Percentiles rank a stretch among this genome's conserved stretches.
phyloP scores from a whole-genome alignment of 208 protist species.

The Crithidia sp. region DNA sequence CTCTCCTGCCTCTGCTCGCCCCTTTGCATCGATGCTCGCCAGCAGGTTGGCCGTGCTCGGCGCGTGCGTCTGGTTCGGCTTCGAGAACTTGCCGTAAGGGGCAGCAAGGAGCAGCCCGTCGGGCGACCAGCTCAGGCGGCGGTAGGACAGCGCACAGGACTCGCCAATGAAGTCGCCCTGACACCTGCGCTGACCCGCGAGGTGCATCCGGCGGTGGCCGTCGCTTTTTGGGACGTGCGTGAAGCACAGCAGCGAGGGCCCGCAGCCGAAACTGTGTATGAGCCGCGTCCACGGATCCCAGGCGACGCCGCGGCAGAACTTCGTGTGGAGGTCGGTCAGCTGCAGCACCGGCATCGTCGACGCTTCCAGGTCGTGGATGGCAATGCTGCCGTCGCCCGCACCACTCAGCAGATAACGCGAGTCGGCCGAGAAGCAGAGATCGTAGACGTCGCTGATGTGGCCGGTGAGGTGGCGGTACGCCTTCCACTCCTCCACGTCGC shows the following conservation, averaged over 20 bases:
- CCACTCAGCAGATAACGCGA: conserved; percentile 81
- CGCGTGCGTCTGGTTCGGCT: conserved; percentile 3
- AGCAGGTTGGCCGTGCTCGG: conserved; percentile 29
- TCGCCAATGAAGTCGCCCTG: conserved; percentile 80
- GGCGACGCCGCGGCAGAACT: conserved; percentile 87
- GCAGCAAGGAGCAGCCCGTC: conserved; percentile 80
- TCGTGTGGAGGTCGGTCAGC: conserved; percentile 65
- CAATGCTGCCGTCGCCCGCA: conserved; percentile 75
- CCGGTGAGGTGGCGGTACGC: conserved; percentile 84
- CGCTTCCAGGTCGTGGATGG: conserved; percentile 79
- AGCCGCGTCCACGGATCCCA: conserved; percentile 87
- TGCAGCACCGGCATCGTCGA: conserved; percentile 74
- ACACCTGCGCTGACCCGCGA: conserved; percentile 63
- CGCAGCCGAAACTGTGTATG: conserved; percentile 70
- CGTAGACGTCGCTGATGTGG: conserved; percentile 87
- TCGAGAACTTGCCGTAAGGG: conserved; percentile 73
- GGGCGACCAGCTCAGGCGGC: conserved; percentile 81
- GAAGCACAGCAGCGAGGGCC: conserved; percentile 77
- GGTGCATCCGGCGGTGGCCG: conserved; percentile 41
- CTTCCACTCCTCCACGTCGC: conserved; percentile 75
- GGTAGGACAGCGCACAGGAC: conserved; percentile 74
- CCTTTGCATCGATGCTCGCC: conserved; percentile 40
- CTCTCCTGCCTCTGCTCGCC: conserved; percentile 20
- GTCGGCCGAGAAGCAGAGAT: conserved; percentile 87
- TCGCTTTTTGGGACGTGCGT: conserved; percentile 47